phyloP scores from a whole-genome alignment of 345 rosid species.

The Lepidium sativum region DNA sequence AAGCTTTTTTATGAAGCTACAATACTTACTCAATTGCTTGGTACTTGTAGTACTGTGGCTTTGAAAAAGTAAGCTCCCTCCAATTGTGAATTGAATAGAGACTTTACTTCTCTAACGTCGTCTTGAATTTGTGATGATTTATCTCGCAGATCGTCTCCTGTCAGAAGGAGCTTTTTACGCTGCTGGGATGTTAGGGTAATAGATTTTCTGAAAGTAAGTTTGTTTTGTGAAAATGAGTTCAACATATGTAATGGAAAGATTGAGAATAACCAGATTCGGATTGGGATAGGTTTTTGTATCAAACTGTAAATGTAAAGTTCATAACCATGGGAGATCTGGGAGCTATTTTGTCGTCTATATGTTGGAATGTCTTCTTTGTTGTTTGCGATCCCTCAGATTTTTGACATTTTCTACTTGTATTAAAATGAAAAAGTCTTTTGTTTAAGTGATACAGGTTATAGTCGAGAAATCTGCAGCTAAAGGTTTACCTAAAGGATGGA shows the following conservation, averaged over 20 bases:
- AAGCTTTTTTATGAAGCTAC: background rate
- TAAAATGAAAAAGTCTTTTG: conserved; percentile 14
- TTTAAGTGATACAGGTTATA: conserved; percentile 44
- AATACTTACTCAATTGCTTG: background rate
- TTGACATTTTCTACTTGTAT: background rate
- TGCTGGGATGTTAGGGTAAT: background rate
- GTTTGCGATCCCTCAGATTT: background rate
- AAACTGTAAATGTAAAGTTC: background rate
- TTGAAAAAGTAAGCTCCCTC: background rate
- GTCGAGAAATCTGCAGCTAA: conserved; percentile 53
- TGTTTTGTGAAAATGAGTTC: background rate
- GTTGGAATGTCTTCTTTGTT: background rate
- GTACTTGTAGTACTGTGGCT: background rate
- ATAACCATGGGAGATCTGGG: background rate
- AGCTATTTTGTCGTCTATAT: background rate
- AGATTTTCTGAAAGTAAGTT: background rate
- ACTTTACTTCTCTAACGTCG: background rate
- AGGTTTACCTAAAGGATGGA: conserved; percentile 89
- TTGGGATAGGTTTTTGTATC: background rate
- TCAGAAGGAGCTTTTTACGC: background rate
- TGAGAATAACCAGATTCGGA: background rate
- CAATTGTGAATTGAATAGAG: background rate
- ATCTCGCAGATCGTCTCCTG: background rate
- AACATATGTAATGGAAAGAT: background rate
- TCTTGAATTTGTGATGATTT: background rate